A percentile compares a stretch with the other conserved stretches of the same genome.
These are phyloP conservation scores for Penicillium sp. DNA, from an alignment of 2,329 filamentous ascomycete genomes.

Conservation along the genomic window DNA sequence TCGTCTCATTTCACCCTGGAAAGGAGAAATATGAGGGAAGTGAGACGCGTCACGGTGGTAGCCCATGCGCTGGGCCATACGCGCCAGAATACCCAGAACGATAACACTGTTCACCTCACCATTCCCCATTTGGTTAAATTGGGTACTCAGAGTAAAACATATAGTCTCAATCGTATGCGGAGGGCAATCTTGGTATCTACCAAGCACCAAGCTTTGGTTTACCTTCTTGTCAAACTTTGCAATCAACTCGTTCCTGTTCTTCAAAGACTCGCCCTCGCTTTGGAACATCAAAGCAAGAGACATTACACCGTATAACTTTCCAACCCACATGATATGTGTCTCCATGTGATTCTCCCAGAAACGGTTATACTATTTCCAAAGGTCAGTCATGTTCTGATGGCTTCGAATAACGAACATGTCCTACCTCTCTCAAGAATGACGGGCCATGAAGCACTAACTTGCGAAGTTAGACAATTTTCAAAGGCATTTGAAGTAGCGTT, in stretches of 20 bases:
- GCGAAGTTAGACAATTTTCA: background rate
- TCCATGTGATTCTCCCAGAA: constrained; percentile 6
- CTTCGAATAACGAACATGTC: background rate
- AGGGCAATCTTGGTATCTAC: constrained; percentile 5
- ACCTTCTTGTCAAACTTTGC: constrained; percentile 50
- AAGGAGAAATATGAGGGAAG: constrained; percentile 52
- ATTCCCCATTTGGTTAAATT: background rate
- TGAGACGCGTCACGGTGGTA: constrained; percentile 57
- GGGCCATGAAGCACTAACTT: constrained; percentile 10
- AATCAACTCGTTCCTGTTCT: constrained; percentile 17
- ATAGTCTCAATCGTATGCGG: constrained; percentile 10
- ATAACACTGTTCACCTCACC: constrained; percentile 12
- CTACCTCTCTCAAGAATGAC: constrained; percentile 9
- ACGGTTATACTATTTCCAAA: constrained; percentile 4
- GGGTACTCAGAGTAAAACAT: constrained; percentile 1
- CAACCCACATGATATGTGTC: constrained; percentile 10
- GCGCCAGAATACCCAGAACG: constrained; percentile 47
- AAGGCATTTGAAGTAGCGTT: background rate
- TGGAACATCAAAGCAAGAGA: constrained; percentile 4
- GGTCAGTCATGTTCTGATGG: background rate
- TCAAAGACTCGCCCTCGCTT: background rate
- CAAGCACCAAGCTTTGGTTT: constrained; percentile 7
- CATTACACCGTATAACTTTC: constrained; percentile 9
- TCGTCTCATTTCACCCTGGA: constrained; percentile 55
- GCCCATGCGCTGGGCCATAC: constrained; percentile 60